phyloP scores from a whole-genome alignment of 2,329 filamentous ascomycete species.

The Ophiostoma piceae region DNA sequence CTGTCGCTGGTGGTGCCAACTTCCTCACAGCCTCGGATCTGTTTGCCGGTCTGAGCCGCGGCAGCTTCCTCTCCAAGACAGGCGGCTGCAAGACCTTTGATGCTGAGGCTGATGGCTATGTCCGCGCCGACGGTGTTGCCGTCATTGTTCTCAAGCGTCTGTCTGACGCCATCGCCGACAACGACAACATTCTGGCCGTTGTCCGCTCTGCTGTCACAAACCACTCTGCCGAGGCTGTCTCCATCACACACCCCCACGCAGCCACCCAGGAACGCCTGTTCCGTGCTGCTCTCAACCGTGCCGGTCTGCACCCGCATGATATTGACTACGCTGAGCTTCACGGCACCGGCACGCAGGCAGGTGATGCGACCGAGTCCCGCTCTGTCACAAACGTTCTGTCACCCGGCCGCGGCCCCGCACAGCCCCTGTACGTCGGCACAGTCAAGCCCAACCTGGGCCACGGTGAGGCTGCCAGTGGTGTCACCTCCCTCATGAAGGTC shows the following conservation, averaged over 20 bases:
- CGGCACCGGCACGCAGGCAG: slow-evolving; percentile 80
- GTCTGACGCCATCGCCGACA: slow-evolving; percentile 69
- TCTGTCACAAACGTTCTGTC: slow-evolving; percentile 59
- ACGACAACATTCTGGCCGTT: slow-evolving; percentile 71
- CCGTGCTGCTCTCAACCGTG: slow-evolving; percentile 62
- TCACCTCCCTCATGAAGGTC: slow-evolving; percentile 58
- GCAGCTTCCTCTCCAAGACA: slow-evolving; percentile 71
- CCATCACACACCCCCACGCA: slow-evolving; percentile 78
- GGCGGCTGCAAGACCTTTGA: slow-evolving; percentile 78
- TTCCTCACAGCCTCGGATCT: slow-evolving; percentile 77
- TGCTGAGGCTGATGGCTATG: slow-evolving; percentile 75
- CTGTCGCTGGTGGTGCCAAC: slow-evolving; percentile 73
- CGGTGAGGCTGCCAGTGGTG: slow-evolving; percentile 56
- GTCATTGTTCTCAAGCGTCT: slow-evolving; percentile 73
- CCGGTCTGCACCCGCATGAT: slow-evolving; percentile 69
- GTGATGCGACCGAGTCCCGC: slow-evolving; percentile 75
- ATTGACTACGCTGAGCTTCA: slow-evolving; percentile 86
- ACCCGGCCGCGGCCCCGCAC: slow-evolving; percentile 42
- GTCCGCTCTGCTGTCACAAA: slow-evolving; percentile 73
- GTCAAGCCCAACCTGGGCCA: slow-evolving; percentile 62
- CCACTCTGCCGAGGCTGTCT: slow-evolving; percentile 74
- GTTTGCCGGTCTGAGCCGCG: slow-evolving; percentile 68
- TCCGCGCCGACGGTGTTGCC: slow-evolving; percentile 66
- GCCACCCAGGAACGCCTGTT: slow-evolving; percentile 69
- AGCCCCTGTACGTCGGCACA: slow-evolving; percentile 57